Conservation (phyloP, 139 green algal genomes). For the Picochlorum sp. region DNA sequence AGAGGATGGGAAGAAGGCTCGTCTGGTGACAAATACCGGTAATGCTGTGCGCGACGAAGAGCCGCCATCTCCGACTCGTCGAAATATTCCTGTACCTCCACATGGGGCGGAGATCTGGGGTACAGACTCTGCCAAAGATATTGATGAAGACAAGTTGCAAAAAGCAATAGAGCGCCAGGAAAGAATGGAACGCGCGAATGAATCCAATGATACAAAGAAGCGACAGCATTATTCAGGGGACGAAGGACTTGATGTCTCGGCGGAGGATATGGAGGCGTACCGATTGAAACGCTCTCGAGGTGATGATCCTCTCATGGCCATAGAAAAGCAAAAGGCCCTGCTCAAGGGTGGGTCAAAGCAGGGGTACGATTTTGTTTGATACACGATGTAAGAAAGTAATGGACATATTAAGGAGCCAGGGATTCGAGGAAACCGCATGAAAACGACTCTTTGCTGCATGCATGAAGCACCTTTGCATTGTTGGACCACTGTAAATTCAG, state of each 20-base stretch:
- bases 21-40: conserved; percentile 38
- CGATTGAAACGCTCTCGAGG: conserved; percentile 52
- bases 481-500: conserved; percentile 43
- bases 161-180: conserved; percentile 64
- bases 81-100: conserved; percentile 2
- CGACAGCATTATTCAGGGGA: conserved; percentile 68
- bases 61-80: background rate
- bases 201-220: conserved; percentile 61
- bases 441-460: conserved; percentile 51
- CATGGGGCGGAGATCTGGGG: conserved; percentile 48
- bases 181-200: conserved; percentile 16
- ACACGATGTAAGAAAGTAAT: conserved; percentile 15
- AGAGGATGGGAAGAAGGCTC: conserved; percentile 23
- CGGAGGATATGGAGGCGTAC: conserved; percentile 99
- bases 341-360: background rate
- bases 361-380: background rate
- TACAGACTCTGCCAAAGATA: conserved; percentile 35
- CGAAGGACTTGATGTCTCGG: conserved; percentile 50
- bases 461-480: conserved; percentile 33
- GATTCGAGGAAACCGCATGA: conserved; percentile 52
- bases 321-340: conserved; percentile 14
- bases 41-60: conserved; percentile 38
- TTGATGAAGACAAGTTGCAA: conserved; percentile 67
- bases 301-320: conserved; percentile 68
- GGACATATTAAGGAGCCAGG: background rate